Percentiles rank a stretch among this genome's conserved stretches.
phyloP scores from a whole-genome alignment of 352 stramenopile genomes.

The Thraustochytrium sp. region DNA sequence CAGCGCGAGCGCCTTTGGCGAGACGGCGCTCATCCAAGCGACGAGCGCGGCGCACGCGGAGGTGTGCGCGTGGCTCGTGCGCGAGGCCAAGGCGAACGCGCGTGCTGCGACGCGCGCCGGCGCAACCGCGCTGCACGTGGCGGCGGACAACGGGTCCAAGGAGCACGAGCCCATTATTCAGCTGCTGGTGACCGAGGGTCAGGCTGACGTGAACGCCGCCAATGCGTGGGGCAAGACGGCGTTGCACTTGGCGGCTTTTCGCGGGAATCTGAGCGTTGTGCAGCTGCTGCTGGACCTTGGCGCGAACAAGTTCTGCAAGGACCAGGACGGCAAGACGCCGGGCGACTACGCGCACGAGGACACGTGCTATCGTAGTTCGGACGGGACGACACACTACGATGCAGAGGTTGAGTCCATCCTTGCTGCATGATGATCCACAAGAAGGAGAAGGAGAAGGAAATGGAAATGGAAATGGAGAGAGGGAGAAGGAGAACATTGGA shows the following conservation, averaged over 20 bases:
- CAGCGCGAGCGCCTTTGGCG: background rate
- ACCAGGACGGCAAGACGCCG: background rate
- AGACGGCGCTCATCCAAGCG: slow-evolving; percentile 30
- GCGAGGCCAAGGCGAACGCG: background rate
- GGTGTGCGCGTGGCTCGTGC: slow-evolving; percentile 18
- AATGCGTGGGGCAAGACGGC: slow-evolving; percentile 6
- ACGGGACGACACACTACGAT: slow-evolving; percentile 4
- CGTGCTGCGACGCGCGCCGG: background rate
- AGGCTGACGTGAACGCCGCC: background rate
- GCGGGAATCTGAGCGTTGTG: background rate
- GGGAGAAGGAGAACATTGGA: too few relatives aligned
- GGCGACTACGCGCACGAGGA: background rate
- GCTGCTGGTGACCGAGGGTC: background rate
- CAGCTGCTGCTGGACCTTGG: slow-evolving; percentile 19
- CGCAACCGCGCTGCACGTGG: background rate
- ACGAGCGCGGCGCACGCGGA: background rate
- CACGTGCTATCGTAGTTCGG: background rate
- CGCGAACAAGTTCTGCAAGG: background rate
- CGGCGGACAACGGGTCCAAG: background rate
- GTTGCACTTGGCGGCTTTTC: slow-evolving; percentile 34
- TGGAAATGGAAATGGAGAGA: too few relatives aligned
- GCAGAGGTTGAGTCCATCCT: background rate
- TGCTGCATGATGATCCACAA: too few relatives aligned
- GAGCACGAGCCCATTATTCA: background rate
- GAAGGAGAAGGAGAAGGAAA: too few relatives aligned